These are phyloP conservation scores for Bipolaris cookei DNA, from an alignment of 2,329 filamentous ascomycete species.

Conservation along the genomic window DNA sequence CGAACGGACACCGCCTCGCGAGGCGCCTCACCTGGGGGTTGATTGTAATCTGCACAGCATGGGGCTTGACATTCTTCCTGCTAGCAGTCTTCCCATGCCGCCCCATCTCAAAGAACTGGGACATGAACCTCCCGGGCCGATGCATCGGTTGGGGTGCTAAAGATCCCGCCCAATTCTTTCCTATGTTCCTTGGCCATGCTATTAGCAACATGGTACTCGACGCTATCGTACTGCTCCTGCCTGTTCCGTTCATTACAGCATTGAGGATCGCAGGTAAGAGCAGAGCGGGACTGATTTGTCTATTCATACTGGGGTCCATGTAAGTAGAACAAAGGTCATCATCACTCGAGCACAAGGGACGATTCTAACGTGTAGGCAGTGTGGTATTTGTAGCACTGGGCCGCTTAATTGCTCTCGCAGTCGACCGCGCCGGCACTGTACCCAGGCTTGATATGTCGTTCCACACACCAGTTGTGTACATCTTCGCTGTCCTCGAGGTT, in stretches of 20 bases:
- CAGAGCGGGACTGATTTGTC: conserved; percentile 34
- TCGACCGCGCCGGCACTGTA: conserved; percentile 41
- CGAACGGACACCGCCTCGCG: conserved; percentile 21
- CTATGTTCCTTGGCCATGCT: conserved; percentile 38
- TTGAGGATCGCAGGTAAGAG: conserved; percentile 41
- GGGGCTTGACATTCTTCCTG: conserved; percentile 42
- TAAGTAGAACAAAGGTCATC: conserved; percentile 40
- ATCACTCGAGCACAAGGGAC: background rate
- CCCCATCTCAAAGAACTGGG: conserved; percentile 44
- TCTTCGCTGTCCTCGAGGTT: conserved; percentile 48
- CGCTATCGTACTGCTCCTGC: conserved; percentile 38
- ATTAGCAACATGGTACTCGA: conserved; percentile 45
- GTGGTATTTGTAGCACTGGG: conserved; percentile 38
- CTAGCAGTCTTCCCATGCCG: conserved; percentile 42
- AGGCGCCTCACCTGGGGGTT: conserved; percentile 26
- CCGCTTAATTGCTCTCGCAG: conserved; percentile 37
- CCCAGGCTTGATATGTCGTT: conserved; percentile 42
- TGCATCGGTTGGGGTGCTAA: conserved; percentile 49
- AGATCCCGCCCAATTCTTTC: conserved; percentile 34
- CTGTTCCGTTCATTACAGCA: conserved; percentile 41
- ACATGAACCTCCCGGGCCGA: conserved; percentile 22
- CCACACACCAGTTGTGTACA: conserved; percentile 38
- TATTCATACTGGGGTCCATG: conserved; percentile 44
- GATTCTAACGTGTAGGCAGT: conserved; percentile 20
- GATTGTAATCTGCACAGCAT: conserved; percentile 32